A percentile compares a stretch with the other conserved stretches of the same genome.
Evolutionary conservation across 2,329 filamentous ascomycete genomes (phyloP).

Genomic region (Aspergillus sojae): DNA sequence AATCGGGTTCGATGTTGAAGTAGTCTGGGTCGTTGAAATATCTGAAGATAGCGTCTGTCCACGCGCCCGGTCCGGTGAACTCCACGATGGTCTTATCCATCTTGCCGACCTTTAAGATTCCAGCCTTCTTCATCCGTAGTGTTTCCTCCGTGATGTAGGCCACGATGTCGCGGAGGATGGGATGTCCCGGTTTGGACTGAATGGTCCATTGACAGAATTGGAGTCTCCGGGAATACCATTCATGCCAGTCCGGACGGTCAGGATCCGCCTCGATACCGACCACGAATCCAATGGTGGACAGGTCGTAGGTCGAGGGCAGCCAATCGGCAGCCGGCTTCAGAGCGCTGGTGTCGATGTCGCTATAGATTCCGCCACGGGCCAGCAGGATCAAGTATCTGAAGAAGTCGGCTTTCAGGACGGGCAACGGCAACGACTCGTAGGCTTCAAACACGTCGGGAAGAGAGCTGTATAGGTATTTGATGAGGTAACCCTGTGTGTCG

Average conservation of each 20-base stretch:
- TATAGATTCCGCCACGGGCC: conserved; percentile 80
- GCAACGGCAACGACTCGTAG: conserved; percentile 71
- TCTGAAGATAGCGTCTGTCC: conserved; percentile 89
- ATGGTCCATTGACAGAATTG: conserved; percentile 99
- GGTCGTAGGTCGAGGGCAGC: conserved; percentile 78
- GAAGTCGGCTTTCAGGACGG: conserved; percentile 78
- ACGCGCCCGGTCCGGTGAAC: conserved; percentile 89
- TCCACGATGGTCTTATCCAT: conserved; percentile 79
- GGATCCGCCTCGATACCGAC: conserved; percentile 96
- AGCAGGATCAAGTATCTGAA: conserved; percentile 76
- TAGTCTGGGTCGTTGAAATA: conserved; percentile 92
- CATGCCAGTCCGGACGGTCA: conserved; percentile 84
- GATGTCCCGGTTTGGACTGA: conserved; percentile 91
- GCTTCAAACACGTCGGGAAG: conserved; percentile 78
- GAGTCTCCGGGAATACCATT: conserved; percentile 95
- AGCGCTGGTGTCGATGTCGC: conserved; percentile 88
- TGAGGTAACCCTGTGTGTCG: conserved; percentile 75
- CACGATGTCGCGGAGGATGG: conserved; percentile 84
- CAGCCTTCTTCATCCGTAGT: conserved; percentile 69
- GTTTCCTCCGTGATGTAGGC: conserved; percentile 82
- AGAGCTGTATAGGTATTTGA: conserved; percentile 83
- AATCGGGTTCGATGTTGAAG: conserved; percentile 73
- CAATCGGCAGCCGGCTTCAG: conserved; percentile 83
- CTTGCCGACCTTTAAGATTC: conserved; percentile 63
- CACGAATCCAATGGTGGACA: conserved; percentile 78